Evolutionary conservation across 176 grass and related monocot genomes (phyloP), one percentile per base, ranked within the genome.

Genomic region (Avena atlantica): DNA sequence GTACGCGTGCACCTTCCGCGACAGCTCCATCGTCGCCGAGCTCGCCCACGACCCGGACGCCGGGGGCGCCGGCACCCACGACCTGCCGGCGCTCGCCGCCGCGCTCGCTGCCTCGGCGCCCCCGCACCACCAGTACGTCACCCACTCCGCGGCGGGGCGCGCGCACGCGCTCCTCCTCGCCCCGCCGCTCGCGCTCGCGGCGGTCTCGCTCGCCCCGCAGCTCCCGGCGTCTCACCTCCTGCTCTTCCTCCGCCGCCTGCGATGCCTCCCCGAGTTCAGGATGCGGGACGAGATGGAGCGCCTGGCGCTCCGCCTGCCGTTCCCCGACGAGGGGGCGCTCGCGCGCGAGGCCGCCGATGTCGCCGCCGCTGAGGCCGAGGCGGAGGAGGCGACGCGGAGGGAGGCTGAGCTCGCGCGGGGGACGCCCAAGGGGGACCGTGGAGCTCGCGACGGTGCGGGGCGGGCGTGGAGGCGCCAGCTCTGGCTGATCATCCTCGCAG

Each of bases 1-100:
- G 78, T 91, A 91, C 90, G 83, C 90, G 78, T 85, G 90, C 86
- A 83, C 76, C 90, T 88, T 88, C 90, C 86, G 78, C 77, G 90
- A 88, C 90, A 88, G 62, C 52, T 19, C 71, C 70, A 29, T 91
- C 82, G 71, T 91, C 82, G 82, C 78, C 78, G 90, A 91, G 9
- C 86, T 91, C 70, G 74, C 70, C 16, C 78, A 40, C 83, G 58
- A 49, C 16, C 59, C 44, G 17, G 76, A 36, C 20, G 49, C 55
- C 68, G 29, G 37, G 6, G 4, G 61, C 24, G 12, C 61, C 20
- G 20, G 25, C 36, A n/a, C 12, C 49, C 48, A 29, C 17, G 89
- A 74, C 85, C 49, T 84, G 61, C 69, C 89, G 24, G 45, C 65
- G 17, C 60, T 88, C 60, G 86, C 70, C 51, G 89, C 89, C 16